These are phyloP conservation scores for Saccharomycopsis malanga DNA, from an alignment of 805 yeast species.

Conservation along the genomic window DNA sequence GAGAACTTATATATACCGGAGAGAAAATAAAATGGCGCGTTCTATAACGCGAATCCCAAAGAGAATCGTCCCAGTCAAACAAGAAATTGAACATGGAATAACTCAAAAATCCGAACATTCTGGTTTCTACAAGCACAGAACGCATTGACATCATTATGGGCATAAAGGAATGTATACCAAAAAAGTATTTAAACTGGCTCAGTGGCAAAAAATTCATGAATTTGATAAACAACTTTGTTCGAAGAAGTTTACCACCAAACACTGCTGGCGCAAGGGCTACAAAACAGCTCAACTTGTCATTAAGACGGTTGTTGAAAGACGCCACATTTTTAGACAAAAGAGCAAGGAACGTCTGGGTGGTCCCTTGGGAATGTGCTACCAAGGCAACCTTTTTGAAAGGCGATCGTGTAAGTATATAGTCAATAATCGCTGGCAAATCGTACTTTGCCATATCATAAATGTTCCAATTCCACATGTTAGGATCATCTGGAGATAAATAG, in stretches of 20 bases:
- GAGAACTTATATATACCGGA: conserved; percentile 74
- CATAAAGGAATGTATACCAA: conserved; percentile 75
- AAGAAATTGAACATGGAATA: conserved; percentile 81
- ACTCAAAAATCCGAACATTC: conserved; percentile 56
- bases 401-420: conserved; percentile 42
- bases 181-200: conserved; percentile 40
- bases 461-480: conserved; percentile 89
- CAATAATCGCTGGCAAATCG: conserved; percentile 71
- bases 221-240: conserved; percentile 52
- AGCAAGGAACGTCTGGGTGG: conserved; percentile 74
- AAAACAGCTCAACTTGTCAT: conserved; percentile 55
- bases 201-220: conserved; percentile 51
- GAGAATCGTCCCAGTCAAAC: conserved; percentile 77
- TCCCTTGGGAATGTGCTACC: conserved; percentile 89
- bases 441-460: conserved; percentile 70
- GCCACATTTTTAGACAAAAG: conserved; percentile 33
- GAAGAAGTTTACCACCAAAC: conserved; percentile 72
- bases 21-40: conserved; percentile 77
- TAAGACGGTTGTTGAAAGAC: conserved; percentile 30
- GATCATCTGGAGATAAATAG: conserved; percentile 35
- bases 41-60: conserved; percentile 66
- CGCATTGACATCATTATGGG: conserved; percentile 66
- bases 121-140: conserved; percentile 38
- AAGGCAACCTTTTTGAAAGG: conserved; percentile 44
- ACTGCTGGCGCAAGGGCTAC: conserved; percentile 87